A percentile compares a stretch with the other conserved stretches of the same genome.
phyloP scores from a whole-genome alignment of 345 rosid species.

The Leavenworthia alabamica region DNA sequence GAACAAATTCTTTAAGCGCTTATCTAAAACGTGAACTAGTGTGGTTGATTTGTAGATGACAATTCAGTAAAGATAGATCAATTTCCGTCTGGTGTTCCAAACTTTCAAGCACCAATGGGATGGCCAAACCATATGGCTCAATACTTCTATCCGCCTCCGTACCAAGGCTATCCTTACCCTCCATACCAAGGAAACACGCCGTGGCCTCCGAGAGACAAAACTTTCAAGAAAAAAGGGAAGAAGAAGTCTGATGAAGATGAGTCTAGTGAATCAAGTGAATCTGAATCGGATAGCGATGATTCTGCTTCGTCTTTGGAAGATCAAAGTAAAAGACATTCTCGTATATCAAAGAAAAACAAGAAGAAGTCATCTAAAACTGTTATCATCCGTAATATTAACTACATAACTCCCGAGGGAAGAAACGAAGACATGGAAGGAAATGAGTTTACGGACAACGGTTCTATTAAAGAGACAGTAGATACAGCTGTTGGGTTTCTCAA shows the following conservation, averaged over 20 bases:
- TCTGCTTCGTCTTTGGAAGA: constrained; percentile 39
- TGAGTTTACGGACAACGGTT: constrained; percentile 44
- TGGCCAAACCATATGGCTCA: constrained; percentile 74
- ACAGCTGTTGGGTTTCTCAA: constrained; percentile 47
- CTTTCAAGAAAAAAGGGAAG: constrained; percentile 34
- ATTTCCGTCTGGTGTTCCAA: constrained; percentile 29
- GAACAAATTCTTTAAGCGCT: background rate
- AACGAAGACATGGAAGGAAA: constrained; percentile 51
- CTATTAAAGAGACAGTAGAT: constrained; percentile 47
- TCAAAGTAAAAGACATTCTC: constrained; percentile 44
- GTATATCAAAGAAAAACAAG: constrained; percentile 36
- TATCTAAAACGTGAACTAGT: background rate
- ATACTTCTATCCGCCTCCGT: constrained; percentile 59
- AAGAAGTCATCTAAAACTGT: constrained; percentile 66
- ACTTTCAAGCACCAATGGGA: constrained; percentile 47
- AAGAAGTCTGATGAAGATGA: constrained; percentile 42
- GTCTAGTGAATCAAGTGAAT: constrained; percentile 45
- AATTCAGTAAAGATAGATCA: constrained; percentile 33
- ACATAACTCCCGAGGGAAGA: constrained; percentile 73
- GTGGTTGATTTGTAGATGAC: constrained; percentile 38
- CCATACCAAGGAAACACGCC: constrained; percentile 47
- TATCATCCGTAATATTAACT: constrained; percentile 79
- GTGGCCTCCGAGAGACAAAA: constrained; percentile 46
- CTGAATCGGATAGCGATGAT: constrained; percentile 44
- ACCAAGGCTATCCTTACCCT: constrained; percentile 69